A percentile compares a stretch with the other conserved stretches of the same genome.
Evolutionary conservation across 1,284 basidiomycete genomes (phyloP).

Genomic region (Neotropicomus parvogracilis): DNA sequence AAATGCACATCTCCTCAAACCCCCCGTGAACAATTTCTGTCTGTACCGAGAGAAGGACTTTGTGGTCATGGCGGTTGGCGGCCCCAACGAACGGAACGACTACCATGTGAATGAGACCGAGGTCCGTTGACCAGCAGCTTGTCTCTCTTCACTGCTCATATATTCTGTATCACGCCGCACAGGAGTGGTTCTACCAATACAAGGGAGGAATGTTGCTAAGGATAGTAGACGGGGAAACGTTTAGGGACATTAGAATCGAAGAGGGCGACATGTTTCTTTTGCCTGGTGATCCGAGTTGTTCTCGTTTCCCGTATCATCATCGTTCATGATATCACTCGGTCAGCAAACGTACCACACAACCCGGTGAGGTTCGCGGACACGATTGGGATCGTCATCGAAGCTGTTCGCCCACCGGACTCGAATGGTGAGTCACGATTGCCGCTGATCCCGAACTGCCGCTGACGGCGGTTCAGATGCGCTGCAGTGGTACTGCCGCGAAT

Average conservation of each 20-base stretch:
- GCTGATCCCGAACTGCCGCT: not conserved
- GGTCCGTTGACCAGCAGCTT: constrained; percentile 35
- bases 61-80: constrained; percentile 89
- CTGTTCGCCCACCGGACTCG: constrained; percentile 70
- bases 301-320: not conserved
- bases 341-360: constrained; percentile 93
- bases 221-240: constrained; percentile 83
- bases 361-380: constrained; percentile 90
- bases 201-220: constrained; percentile 88
- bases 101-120: constrained; percentile 94
- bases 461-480: constrained; percentile 66
- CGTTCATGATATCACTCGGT: not conserved
- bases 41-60: constrained; percentile 83
- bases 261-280: constrained; percentile 97
- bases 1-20: constrained; percentile 75
- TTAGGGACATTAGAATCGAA: constrained; percentile 84
- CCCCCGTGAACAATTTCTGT: constrained; percentile 90
- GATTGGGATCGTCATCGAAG: constrained; percentile 91
- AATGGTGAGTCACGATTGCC: constrained; percentile 41
- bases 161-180: no score
- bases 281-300: constrained; percentile 57
- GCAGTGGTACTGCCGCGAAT: constrained; percentile 89
- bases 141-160: not conserved
- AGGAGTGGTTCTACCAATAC: constrained; percentile 97
- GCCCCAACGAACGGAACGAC: constrained; percentile 88